phyloP scores from a whole-genome alignment of 2,329 filamentous ascomycete species.

The Aspergillus ochraceoroseus region DNA sequence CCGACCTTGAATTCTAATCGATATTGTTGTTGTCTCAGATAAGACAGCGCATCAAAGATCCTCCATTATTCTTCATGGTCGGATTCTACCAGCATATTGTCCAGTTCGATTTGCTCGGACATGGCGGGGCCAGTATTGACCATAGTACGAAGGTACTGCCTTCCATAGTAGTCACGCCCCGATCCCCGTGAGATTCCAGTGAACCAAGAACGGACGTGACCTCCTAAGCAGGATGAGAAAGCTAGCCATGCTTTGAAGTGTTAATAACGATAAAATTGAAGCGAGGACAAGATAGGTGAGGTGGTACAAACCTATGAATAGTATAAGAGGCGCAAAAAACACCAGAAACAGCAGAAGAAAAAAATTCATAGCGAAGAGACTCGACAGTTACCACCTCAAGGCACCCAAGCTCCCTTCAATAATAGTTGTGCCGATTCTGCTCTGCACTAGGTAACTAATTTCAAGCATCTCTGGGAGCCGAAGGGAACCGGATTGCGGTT shows the following conservation, averaged over 20 bases:
- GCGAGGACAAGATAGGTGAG: conserved; percentile 8
- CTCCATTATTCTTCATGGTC: conserved; percentile 32
- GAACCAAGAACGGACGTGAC: conserved; percentile 48
- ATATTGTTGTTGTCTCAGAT: neutral
- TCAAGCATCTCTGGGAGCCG: neutral
- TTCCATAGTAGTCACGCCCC: conserved; percentile 48
- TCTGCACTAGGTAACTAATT: no score
- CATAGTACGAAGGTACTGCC: conserved; percentile 54
- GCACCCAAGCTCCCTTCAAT: neutral
- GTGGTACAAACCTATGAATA: conserved; percentile 35
- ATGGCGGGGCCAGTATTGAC: conserved; percentile 51
- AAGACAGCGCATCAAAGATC: conserved; percentile 5
- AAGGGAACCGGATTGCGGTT: neutral
- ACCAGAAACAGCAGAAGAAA: conserved; percentile 34
- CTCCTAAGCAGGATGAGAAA: conserved; percentile 53
- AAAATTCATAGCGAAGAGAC: conserved; percentile 28
- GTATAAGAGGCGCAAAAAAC: conserved; percentile 36
- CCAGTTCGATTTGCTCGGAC: conserved; percentile 60
- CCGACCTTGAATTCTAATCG: conserved; percentile 67
- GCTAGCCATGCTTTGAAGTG: conserved; percentile 46
- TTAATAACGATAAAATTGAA: conserved; percentile 19
- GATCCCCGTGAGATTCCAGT: conserved; percentile 44
- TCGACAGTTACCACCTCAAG: neutral
- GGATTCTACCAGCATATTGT: conserved; percentile 52
- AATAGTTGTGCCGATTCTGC: no score